Evolutionary conservation across 371 early-diverging fungal species (phyloP), one percentile per base, ranked within the genome.

Genomic region (Mucor saturninus): DNA sequence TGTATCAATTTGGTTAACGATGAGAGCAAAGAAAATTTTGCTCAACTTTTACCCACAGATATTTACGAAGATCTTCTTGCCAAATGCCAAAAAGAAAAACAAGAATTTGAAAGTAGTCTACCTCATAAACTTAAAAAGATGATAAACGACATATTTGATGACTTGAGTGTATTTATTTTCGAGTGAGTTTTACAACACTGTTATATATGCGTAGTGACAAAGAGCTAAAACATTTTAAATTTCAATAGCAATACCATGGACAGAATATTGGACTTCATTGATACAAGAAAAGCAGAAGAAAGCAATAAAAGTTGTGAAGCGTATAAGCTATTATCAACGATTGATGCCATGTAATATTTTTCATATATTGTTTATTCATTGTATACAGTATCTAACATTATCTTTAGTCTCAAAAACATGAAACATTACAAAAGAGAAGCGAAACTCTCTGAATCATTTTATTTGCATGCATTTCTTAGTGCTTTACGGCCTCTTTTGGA

Each of bases 401-500:
- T 59, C 38, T 50, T 60, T 60, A 60, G 60, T 60, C 28, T 60
- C 15, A 60, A 43, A 13, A 60, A 52, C 60, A 60, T 60, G 53
- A 43, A 60, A 60, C 53, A 52, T 21, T 60, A 60, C 53, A 52
- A 60, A n/a, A 40, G 60, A 60, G 60, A 60, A 32, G 26, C 35
- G 45, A 61, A 61, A 38, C 46, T 61, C 15, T 61, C 61, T 35
- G 61, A 61, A 54, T 43, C 45, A 35, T 45, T 35, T 37, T 28
- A 61, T 61, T 37, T 61, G 21, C 61, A 61, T 43, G 61, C 53
- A 55, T 62, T 61, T 37, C 21, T 35, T 30, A 42, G 43, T 51
- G 52, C 39, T 62, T 62, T 62, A 50, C 62, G 56, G 50, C 49
- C 62, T 56, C 55, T 62, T 49, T 54, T 64, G 29, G 59, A 64